Conservation (phyloP, 2,329 filamentous ascomycete species). For the Colletotrichum truncatum region DNA sequence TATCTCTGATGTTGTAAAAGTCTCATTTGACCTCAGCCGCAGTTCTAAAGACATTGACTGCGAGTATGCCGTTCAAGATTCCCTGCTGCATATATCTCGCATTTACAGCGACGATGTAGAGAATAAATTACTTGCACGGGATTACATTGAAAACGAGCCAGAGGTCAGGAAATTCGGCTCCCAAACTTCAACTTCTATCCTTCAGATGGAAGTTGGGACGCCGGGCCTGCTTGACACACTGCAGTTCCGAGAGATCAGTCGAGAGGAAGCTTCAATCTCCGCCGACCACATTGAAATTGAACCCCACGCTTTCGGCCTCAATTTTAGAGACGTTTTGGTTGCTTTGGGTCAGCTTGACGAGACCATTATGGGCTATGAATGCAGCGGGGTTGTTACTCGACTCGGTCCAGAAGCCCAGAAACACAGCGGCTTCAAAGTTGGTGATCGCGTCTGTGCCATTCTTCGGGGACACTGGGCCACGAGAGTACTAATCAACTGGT, state of each 20-base stretch:
- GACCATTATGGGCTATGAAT: constrained; percentile 40
- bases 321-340: constrained; percentile 38
- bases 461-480: constrained; percentile 10
- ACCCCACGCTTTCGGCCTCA: constrained; percentile 37
- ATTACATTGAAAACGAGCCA: neutral
- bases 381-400: constrained; percentile 42
- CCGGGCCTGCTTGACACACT: constrained; percentile 36
- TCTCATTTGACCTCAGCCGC: neutral
- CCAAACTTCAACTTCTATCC: neutral
- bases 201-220: constrained; percentile 29
- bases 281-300: constrained; percentile 37
- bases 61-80: constrained; percentile 9
- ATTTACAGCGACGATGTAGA: constrained; percentile 4
- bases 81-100: neutral
- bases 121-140: neutral
- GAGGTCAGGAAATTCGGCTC: neutral
- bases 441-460: constrained; percentile 23
- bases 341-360: constrained; percentile 34
- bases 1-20: neutral
- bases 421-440: constrained; percentile 11
- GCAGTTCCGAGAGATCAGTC: constrained; percentile 32
- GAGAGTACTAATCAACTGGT: constrained; percentile 7
- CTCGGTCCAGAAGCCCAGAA: constrained; percentile 38
- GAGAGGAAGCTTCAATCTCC: neutral
- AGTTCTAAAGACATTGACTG: neutral